phyloP scores from a whole-genome alignment of 2,329 filamentous ascomycete genomes.

The Aureobasidium sp. region DNA sequence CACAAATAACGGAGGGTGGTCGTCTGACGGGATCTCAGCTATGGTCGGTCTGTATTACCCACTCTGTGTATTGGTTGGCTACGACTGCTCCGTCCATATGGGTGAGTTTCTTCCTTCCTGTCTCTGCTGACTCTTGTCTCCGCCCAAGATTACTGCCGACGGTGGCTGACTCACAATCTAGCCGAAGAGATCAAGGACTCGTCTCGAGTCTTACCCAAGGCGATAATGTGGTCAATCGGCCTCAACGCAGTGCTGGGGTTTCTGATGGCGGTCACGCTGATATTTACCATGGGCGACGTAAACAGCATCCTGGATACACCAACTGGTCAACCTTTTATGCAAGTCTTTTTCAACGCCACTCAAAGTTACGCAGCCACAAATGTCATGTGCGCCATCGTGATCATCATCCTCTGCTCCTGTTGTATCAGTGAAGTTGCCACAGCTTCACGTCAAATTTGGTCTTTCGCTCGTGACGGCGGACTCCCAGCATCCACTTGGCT shows the following conservation, averaged over 20 bases:
- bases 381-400: constrained; percentile 25
- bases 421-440: constrained; percentile 29
- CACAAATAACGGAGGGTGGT: constrained; percentile 10
- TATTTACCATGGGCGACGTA: constrained; percentile 26
- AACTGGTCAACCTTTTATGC: constrained; percentile 25
- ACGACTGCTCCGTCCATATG: constrained; percentile 22
- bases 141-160: background rate
- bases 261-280: constrained; percentile 24
- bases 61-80: constrained; percentile 15
- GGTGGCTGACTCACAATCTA: constrained; percentile 13
- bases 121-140: background rate
- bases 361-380: constrained; percentile 24
- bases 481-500: constrained; percentile 10
- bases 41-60: constrained; percentile 12
- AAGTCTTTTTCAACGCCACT: constrained; percentile 29
- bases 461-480: constrained; percentile 32
- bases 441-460: constrained; percentile 30
- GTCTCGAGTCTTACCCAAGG: constrained; percentile 16
- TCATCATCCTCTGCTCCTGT: constrained; percentile 21
- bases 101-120: constrained; percentile 4
- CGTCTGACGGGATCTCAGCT: constrained; percentile 8
- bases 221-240: constrained; percentile 17
- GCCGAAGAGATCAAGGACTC: constrained; percentile 22
- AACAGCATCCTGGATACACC: constrained; percentile 19
- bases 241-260: constrained; percentile 21